Evolutionary conservation across 2,329 filamentous ascomycete species (phyloP), one percentile per base, ranked within the genome.

Genomic region (Fusarium irregulare): DNA sequence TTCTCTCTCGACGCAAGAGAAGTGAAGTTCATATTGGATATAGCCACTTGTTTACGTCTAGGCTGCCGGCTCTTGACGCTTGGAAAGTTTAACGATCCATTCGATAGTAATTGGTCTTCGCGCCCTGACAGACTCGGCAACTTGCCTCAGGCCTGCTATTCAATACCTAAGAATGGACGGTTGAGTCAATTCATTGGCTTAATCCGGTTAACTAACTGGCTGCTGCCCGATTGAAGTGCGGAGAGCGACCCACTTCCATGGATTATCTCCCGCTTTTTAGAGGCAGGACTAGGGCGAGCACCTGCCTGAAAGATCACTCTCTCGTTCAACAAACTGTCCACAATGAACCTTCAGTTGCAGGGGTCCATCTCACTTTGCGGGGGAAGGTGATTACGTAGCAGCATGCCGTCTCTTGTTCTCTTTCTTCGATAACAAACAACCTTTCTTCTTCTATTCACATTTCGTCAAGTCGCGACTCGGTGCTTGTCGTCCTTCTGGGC

Each of bases 331-430:
- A 41, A 51, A 40, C n/a, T 25, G 23, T 51, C 34, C 23, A 53
- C 7, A 53, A 42, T n/a, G 34, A 53, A 53, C 23, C 48, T 32
- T 68, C 44, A 54, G 44, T 32, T 45, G 16, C 64, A 71, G 63
- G 63, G 63, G 54, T 54, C 47, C 63, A 49, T 61, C 42, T 58
- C 42, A 50, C 62, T 64, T 60, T 64, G 71, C 61, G 68, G 65
- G 71, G 72, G 55, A 53, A 28, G 48, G 25, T 58, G 49, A 72
- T 69, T 69, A 69, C 44, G 48, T 42, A 51, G 34, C 46, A 55
- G 27, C 54, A 42, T 37, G 18, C 34, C 18, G 34, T 51, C 32
- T 37, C 53, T 46, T 49, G n/a, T 45, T 44, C 53, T 48, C 46
- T 40, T 47, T 40, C 28, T 44, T 47, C 25, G 32, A 18, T 23